phyloP scores from a whole-genome alignment of 139 green algal genomes.

The Picochlorum sp. region DNA sequence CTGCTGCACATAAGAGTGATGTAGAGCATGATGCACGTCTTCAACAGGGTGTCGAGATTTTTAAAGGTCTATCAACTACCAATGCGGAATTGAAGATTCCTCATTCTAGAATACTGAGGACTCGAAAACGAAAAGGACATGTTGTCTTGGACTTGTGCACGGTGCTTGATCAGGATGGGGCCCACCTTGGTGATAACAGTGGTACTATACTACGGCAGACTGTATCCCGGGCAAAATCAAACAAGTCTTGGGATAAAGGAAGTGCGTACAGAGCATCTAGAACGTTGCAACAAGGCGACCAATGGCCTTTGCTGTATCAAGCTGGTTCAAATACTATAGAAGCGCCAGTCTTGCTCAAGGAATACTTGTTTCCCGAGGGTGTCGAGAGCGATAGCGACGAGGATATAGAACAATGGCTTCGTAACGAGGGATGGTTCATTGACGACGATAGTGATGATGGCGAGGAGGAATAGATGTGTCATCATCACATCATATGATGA shows the following conservation, averaged over 20 bases:
- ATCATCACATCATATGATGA: no score
- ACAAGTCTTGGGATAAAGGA: slow-evolving; percentile 34
- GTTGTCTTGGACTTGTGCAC: slow-evolving; percentile 66
- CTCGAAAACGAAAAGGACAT: slow-evolving; percentile 50
- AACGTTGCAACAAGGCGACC: slow-evolving; percentile 51
- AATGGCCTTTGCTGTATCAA: slow-evolving; percentile 56
- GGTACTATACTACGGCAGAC: slow-evolving; percentile 41
- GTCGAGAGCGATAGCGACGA: neutral
- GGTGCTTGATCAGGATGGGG: neutral
- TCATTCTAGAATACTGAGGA: slow-evolving; percentile 29
- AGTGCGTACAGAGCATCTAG: slow-evolving; percentile 46
- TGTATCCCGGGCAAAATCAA: slow-evolving; percentile 27
- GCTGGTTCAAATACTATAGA: slow-evolving; percentile 8
- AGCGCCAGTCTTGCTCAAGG: neutral
- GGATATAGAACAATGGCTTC: neutral
- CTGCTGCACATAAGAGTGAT: no score
- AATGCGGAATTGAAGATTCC: neutral
- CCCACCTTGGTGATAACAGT: neutral
- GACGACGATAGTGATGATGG: no score
- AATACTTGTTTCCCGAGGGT: neutral
- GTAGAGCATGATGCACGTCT: no score
- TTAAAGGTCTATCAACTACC: no score
- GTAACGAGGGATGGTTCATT: no score
- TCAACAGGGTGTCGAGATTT: no score
- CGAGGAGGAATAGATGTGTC: no score